phyloP scores from a whole-genome alignment of 371 early-diverging fungal genomes.

The Mortierella sp. region DNA sequence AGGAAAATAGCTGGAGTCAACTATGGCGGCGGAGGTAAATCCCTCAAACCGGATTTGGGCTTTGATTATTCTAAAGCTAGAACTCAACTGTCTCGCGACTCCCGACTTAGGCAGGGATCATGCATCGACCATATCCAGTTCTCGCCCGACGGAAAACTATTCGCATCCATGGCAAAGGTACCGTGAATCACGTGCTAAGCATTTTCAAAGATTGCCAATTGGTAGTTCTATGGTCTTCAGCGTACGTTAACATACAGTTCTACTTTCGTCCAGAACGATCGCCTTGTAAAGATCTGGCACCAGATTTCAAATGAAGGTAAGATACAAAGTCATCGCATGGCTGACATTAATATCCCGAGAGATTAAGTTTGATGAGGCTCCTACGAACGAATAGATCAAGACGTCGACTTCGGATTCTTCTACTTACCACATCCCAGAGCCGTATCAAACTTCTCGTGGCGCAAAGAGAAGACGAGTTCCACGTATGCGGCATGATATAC shows the following conservation, averaged over 20 bases:
- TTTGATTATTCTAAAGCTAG: too few species aligned
- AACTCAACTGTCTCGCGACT: conserved; percentile 3
- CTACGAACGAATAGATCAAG: neutral
- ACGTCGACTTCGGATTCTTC: conserved; percentile 64
- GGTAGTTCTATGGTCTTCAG: neutral
- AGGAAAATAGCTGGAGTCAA: conserved; percentile 21
- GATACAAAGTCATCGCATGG: too few species aligned
- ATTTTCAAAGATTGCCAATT: neutral
- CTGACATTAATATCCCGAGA: too few species aligned
- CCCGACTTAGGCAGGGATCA: conserved; percentile 25
- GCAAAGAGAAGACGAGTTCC: conserved; percentile 55
- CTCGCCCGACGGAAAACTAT: conserved; percentile 74
- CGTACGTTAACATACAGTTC: conserved; percentile 2
- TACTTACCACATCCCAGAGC: conserved; percentile 78
- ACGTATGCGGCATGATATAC: conserved; percentile 22
- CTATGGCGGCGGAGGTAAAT: conserved; percentile 41
- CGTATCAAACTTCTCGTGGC: conserved; percentile 78
- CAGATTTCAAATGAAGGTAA: conserved; percentile 13
- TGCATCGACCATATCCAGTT: conserved; percentile 63
- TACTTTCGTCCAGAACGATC: conserved; percentile 61
- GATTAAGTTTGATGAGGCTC: neutral
- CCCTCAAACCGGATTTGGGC: neutral
- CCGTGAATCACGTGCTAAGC: too few species aligned
- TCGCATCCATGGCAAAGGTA: conserved; percentile 78
- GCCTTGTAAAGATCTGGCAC: conserved; percentile 82